These are phyloP conservation scores for Boletus rex-veris DNA, from an alignment of 768 basidiomycete species.

Conservation along the genomic window DNA sequence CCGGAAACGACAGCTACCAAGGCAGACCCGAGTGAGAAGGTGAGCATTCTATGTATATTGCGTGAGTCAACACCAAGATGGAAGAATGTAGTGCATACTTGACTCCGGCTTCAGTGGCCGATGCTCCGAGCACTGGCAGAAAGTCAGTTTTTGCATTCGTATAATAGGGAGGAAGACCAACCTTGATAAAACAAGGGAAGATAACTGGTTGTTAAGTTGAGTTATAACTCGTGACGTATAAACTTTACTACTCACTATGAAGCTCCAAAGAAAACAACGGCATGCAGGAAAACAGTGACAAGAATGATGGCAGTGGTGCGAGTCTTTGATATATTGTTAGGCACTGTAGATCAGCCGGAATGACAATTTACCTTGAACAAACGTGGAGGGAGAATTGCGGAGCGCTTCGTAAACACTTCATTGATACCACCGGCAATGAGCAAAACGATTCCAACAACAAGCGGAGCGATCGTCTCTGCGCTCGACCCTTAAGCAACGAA, in stretches of 20 bases:
- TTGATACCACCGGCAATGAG: conserved; percentile 53
- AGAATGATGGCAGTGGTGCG: conserved; percentile 66
- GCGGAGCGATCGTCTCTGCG: conserved; percentile 56
- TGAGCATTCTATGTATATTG: conserved; percentile 53
- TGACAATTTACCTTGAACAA: conserved; percentile 55
- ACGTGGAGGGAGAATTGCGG: conserved; percentile 72
- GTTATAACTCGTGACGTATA: background rate
- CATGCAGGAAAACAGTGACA: conserved; percentile 59
- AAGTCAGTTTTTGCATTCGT: conserved; percentile 4
- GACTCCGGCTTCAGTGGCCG: conserved; percentile 67
- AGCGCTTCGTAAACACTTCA: conserved; percentile 58
- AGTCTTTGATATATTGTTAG: conserved; percentile 41
- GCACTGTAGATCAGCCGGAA: background rate
- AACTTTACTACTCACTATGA: conserved; percentile 21
- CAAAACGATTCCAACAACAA: conserved; percentile 55
- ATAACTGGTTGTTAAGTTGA: conserved; percentile 35
- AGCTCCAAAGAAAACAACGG: conserved; percentile 54
- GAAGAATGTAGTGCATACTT: conserved; percentile 38
- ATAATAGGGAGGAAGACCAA: background rate
- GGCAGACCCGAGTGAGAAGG: conserved; percentile 63
- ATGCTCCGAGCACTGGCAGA: conserved; percentile 55
- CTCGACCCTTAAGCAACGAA: conserved; percentile 45
- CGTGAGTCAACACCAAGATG: background rate
- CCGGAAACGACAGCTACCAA: conserved; percentile 55
- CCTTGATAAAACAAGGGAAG: conserved; percentile 74